These are phyloP conservation scores for Silybum marianum DNA, from an alignment of 129 eudicot species.

Conservation along the genomic window DNA sequence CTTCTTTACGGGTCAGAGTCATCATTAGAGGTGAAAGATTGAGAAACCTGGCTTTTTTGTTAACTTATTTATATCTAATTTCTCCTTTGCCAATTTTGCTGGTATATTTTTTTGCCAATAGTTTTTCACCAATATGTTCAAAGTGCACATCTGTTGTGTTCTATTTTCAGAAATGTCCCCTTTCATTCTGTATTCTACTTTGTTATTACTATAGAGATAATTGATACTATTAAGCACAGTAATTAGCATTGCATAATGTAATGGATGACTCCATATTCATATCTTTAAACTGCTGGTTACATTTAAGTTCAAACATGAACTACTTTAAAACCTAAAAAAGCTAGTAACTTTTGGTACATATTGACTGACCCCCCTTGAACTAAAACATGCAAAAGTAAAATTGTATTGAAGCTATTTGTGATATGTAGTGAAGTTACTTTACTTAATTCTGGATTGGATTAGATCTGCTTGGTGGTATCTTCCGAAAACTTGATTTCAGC, in stretches of 20 bases:
- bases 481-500: conserved; percentile 56
- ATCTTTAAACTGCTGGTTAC: conserved; percentile 39
- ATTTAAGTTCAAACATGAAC: conserved; percentile 25
- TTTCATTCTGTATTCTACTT: conserved; percentile 5
- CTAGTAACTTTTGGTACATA: conserved; percentile 1
- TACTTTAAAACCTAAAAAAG: conserved; percentile 11
- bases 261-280: conserved; percentile 47
- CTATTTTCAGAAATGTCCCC: not conserved
- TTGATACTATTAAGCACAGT: not conserved
- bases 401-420: conserved; percentile 11
- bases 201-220: not conserved
- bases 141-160: not conserved
- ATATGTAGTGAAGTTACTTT: conserved; percentile 16
- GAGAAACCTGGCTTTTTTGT: conserved; percentile 13
- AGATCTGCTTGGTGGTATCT: conserved; percentile 78
- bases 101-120: conserved; percentile 10
- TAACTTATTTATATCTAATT: not conserved
- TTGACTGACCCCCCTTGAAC: conserved; percentile 44
- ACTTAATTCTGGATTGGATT: conserved; percentile 95
- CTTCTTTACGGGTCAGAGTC: conserved; percentile 25
- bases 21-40: conserved; percentile 29
- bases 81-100: not conserved
- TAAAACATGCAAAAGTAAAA: conserved; percentile 28
- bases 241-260: conserved; percentile 3
- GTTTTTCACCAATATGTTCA: not conserved